Percentiles rank a stretch among this genome's conserved stretches.
These are phyloP conservation scores for Hortaea werneckii DNA, from an alignment of 2,329 filamentous ascomycete genomes.

Conservation along the genomic window DNA sequence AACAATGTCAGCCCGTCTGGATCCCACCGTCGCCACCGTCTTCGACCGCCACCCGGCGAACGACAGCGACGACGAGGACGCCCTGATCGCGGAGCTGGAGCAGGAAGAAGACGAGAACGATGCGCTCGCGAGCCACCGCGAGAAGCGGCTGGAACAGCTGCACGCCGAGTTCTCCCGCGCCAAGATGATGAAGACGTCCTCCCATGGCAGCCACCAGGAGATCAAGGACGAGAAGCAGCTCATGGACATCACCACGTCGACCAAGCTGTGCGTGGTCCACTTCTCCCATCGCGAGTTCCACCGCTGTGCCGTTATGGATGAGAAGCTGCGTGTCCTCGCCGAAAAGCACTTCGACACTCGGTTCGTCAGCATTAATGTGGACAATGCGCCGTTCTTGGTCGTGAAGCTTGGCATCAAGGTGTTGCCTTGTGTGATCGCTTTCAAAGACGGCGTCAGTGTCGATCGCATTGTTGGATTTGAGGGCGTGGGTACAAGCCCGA, in stretches of 20 bases:
- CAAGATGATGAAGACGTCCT: constrained; percentile 33
- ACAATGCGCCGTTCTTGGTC: constrained; percentile 50
- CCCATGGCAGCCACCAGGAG: constrained; percentile 43
- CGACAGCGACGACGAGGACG: constrained; percentile 49
- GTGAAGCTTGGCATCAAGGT: constrained; percentile 49
- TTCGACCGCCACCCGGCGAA: constrained; percentile 34
- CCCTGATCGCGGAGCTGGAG: constrained; percentile 49
- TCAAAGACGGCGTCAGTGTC: constrained; percentile 44
- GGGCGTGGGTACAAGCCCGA: constrained; percentile 45
- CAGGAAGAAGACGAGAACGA: constrained; percentile 43
- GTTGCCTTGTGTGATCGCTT: constrained; percentile 48
- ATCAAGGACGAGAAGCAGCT: constrained; percentile 49
- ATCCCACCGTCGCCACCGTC: constrained; percentile 41
- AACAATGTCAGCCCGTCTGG: constrained; percentile 35
- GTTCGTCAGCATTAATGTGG: constrained; percentile 49
- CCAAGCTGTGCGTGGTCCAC: constrained; percentile 49
- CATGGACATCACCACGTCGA: constrained; percentile 50
- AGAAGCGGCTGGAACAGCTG: constrained; percentile 47
- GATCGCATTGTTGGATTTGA: constrained; percentile 52
- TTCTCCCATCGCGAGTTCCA: constrained; percentile 56
- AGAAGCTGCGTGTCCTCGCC: constrained; percentile 45
- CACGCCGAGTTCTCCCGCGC: constrained; percentile 46
- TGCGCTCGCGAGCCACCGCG: constrained; percentile 44
- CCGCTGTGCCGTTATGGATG: constrained; percentile 53
- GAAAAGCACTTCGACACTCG: constrained; percentile 49